These are phyloP conservation scores for Elongisporangium prolatum DNA, from an alignment of 352 stramenopile species.

Conservation along the genomic window DNA sequence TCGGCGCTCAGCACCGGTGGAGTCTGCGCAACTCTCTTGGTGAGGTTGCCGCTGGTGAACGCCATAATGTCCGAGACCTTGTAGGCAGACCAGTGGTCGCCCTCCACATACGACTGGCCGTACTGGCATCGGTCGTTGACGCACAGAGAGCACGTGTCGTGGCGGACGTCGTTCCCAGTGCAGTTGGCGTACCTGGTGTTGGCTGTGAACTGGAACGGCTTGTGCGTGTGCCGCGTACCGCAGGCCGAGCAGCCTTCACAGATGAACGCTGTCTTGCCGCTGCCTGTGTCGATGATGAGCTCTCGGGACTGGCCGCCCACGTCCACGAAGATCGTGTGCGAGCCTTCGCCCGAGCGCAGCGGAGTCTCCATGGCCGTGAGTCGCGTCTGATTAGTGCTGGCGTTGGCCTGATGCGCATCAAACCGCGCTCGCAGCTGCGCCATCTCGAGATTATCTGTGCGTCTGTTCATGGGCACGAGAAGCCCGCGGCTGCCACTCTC, in stretches of 20 bases:
- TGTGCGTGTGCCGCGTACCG: conserved; percentile 81
- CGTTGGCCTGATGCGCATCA: conserved; percentile 1
- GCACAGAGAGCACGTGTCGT: too few relatives aligned
- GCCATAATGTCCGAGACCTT: conserved; percentile 79
- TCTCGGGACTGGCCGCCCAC: conserved; percentile 59
- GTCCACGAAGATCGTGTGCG: conserved; percentile 65
- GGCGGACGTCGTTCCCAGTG: conserved; percentile 19
- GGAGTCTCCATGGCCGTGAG: conserved; percentile 29
- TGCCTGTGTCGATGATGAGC: conserved; percentile 97
- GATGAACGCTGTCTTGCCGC: conserved; percentile 94
- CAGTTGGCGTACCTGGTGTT: conserved; percentile 49
- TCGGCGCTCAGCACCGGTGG: conserved; percentile 17
- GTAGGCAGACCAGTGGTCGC: conserved; percentile 89
- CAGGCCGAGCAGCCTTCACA: conserved; percentile 89
- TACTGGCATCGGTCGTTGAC: conserved; percentile 76
- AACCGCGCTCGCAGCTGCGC: neutral
- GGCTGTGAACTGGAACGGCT: conserved; percentile 50
- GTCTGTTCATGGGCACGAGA: too few relatives aligned
- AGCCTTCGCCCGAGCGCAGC: conserved; percentile 46
- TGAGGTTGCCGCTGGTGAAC: conserved; percentile 16
- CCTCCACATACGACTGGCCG: conserved; percentile 91
- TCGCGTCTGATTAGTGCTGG: neutral
- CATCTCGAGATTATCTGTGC: too few relatives aligned
- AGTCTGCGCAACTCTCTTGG: neutral
- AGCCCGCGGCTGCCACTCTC: too few relatives aligned